Conservation (phyloP, 2,329 filamentous ascomycete genomes). For the Aspergillus sp. region DNA sequence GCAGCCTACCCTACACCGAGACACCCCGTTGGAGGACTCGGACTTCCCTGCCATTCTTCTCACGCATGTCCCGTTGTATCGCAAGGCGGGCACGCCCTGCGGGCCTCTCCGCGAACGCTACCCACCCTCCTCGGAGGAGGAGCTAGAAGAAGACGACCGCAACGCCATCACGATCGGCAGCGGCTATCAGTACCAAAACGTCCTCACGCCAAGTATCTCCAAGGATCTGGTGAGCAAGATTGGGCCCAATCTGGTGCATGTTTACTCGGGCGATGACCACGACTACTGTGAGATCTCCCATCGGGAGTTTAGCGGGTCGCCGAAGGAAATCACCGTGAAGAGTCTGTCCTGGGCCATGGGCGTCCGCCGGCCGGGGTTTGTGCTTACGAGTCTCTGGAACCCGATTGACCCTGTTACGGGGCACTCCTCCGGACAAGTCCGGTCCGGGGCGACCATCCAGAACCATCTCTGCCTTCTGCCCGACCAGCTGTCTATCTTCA, state of each 20-base stretch:
- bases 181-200: slow-evolving; percentile 97
- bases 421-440: slow-evolving; percentile 22
- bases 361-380: slow-evolving; percentile 79
- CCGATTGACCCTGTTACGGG: slow-evolving; percentile 63
- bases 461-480: slow-evolving; percentile 88
- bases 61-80: slow-evolving; percentile 86
- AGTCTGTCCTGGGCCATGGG: slow-evolving; percentile 96
- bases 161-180: slow-evolving; percentile 74
- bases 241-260: slow-evolving; percentile 71
- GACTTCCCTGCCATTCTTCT: slow-evolving; percentile 86
- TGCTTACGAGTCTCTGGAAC: slow-evolving; percentile 89
- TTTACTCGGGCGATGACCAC: slow-evolving; percentile 95
- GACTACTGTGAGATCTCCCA: slow-evolving; percentile 94
- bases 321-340: slow-evolving; percentile 89
- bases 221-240: slow-evolving; percentile 71
- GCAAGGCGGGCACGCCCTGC: slow-evolving; percentile 78
- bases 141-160: slow-evolving; percentile 58
- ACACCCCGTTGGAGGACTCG: slow-evolving; percentile 22
- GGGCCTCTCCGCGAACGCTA: slow-evolving; percentile 81
- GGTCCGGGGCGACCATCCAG: slow-evolving; percentile 62
- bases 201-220: slow-evolving; percentile 74
- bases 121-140: slow-evolving; percentile 66
- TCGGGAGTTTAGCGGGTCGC: slow-evolving; percentile 60
- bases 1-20: slow-evolving; percentile 35
- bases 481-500: slow-evolving; percentile 80